Base-by-base conservation (phyloP, 805 yeast genomes). In the Hanseniaspora valbyensis region DNA sequence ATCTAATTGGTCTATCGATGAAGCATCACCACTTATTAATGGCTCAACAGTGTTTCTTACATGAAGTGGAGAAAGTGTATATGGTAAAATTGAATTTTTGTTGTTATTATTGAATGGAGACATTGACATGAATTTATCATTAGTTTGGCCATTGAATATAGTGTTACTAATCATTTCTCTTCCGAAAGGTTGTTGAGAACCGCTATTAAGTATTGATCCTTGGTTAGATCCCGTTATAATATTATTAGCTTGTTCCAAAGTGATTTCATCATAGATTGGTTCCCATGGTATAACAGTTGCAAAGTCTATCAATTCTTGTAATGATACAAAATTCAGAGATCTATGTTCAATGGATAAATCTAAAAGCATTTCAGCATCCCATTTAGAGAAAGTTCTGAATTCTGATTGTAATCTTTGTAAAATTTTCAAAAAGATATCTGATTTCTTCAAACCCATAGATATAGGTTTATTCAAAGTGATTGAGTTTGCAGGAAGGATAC, bases 231-330 rank as follows among this genome's bases (percentile, higher is more conserved):
- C 39, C 7, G 39, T 4, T 7, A 18, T 16, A 19, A 34, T 16
- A 16, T 34, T 18, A 19, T 34, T 34, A 18, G 8, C 14, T 26
- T 36, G 21, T 22, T 45, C 50, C 34, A 45, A 14, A 21, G 14
- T 32, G 21, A 45, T 24, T 2, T 44, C 50, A 2, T 36, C 33
- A 21, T n/a, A 30, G 3, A 44, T 28, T 14, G 69, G 68, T 54
- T 67, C 69, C 58, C 62, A 61, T 10, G 59, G 63, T 50, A 77
- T 80, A 58, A 73, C 75, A 12, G 76, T 69, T 54, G 83, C 77
- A 58, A 81, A 74, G 24, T 77, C 76, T 2, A 79, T 76, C 41
- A 79, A 70, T 56, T 80, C 84, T 48, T 73, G 79, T 39, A 76
- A 76, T 18, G 83, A 77, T 10, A 74, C 67, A 56, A 78, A 80